phyloP scores from a whole-genome alignment of 2,329 filamentous ascomycete species.

The Clonostachys sp. region DNA sequence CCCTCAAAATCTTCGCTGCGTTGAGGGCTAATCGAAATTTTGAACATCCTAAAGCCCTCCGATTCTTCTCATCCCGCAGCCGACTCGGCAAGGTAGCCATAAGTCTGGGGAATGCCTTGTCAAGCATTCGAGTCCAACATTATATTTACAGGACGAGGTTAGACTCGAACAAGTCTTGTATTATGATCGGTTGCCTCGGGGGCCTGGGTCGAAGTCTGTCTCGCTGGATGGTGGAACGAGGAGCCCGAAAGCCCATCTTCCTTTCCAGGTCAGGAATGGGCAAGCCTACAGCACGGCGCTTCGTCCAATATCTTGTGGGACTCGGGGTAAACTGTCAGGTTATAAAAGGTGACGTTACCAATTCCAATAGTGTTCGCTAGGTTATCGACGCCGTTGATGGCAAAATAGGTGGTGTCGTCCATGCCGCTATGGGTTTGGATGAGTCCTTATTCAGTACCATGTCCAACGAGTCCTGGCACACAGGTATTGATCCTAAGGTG shows the following conservation, averaged over 20 bases:
- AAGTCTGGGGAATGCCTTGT: constrained; percentile 8
- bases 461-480: constrained; percentile 13
- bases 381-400: constrained; percentile 4
- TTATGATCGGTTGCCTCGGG: constrained; percentile 14
- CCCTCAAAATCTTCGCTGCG: constrained; percentile 1
- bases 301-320: constrained; percentile 8
- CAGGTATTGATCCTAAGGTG: constrained; percentile 13
- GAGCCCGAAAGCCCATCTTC: constrained; percentile 20
- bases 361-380: constrained; percentile 6
- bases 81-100: constrained; percentile 37
- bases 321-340: constrained; percentile 12
- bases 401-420: constrained; percentile 20
- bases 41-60: constrained; percentile 19
- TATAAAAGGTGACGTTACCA: constrained; percentile 10
- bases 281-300: constrained; percentile 10
- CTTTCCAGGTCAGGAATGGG: constrained; percentile 18
- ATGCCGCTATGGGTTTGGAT: constrained; percentile 23
- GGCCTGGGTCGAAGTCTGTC: constrained; percentile 24
- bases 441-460: constrained; percentile 17
- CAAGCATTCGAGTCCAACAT: constrained; percentile 4
- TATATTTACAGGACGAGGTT: constrained; percentile 1
- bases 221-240: constrained; percentile 20
- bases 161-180: constrained; percentile 6
- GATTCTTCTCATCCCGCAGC: constrained; percentile 22
- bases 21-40: constrained; percentile 6